phyloP scores from a whole-genome alignment of 2,329 filamentous ascomycete genomes.

The Alternaria triticimaculans region DNA sequence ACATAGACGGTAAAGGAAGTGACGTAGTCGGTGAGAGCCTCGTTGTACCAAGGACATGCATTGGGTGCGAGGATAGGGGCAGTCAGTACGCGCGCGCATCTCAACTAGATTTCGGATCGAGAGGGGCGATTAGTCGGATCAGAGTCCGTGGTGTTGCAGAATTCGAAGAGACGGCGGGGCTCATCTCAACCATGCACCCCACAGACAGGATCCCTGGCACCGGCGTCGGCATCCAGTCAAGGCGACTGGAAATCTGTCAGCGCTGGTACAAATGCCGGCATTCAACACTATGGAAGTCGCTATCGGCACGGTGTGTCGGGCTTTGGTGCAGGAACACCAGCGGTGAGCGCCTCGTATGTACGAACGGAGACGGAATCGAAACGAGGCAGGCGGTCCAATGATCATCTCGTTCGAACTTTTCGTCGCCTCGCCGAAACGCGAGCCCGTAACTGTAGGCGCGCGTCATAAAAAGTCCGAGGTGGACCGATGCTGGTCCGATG shows the following conservation, averaged over 20 bases:
- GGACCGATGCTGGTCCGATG: constrained; percentile 5
- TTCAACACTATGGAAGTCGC: neutral
- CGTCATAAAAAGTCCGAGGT: constrained; percentile 6
- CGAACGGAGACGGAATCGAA: neutral
- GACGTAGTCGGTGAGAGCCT: constrained; percentile 34
- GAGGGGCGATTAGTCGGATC: constrained; percentile 3
- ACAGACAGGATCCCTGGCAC: constrained; percentile 1
- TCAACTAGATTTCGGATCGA: neutral
- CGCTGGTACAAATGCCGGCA: constrained; percentile 2
- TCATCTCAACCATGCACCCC: constrained; percentile 10
- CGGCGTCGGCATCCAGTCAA: neutral
- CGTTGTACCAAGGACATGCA: constrained; percentile 7
- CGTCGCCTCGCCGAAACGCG: neutral
- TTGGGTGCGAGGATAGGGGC: neutral
- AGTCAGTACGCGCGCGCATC: constrained; percentile 1
- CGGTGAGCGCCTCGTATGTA: constrained; percentile 19
- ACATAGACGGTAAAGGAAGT: neutral
- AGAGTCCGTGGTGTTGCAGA: constrained; percentile 6
- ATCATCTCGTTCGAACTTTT: neutral
- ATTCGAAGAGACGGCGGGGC: constrained; percentile 3
- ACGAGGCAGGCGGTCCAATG: constrained; percentile 6
- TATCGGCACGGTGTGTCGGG: neutral
- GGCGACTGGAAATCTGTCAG: neutral
- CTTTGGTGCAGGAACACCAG: constrained; percentile 5
- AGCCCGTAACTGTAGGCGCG: neutral